phyloP scores from a whole-genome alignment of 495 filamentous ascomycete genomes.

The Barbatosphaeria neglecta region DNA sequence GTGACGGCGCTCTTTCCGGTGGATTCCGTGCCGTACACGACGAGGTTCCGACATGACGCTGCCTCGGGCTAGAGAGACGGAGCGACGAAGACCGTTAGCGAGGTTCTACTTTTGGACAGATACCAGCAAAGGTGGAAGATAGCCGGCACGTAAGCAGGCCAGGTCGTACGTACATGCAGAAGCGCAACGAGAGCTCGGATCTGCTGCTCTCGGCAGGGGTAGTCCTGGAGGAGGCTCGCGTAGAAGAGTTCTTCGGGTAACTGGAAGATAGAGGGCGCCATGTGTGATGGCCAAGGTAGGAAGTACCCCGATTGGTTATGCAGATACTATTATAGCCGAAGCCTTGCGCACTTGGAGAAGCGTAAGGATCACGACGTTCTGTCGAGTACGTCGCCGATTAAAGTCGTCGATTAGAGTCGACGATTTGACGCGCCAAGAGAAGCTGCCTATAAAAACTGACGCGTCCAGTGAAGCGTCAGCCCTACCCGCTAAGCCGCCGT shows the following conservation, averaged over 20 bases:
- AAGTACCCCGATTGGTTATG: too few relatives aligned
- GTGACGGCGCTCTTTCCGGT: constrained; percentile 78
- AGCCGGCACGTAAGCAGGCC: not conserved
- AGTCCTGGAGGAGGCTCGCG: constrained; percentile 34
- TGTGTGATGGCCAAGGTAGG: not conserved
- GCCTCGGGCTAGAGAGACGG: constrained; percentile 22
- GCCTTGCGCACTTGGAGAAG: not conserved
- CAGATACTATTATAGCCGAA: too few relatives aligned
- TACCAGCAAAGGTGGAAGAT: not conserved
- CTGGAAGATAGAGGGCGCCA: constrained; percentile 22
- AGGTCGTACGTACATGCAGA: constrained; percentile 37
- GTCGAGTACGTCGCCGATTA: too few relatives aligned
- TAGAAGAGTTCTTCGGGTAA: constrained; percentile 41
- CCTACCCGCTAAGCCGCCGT: too few relatives aligned
- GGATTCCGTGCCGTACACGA: constrained; percentile 79
- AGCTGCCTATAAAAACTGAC: too few relatives aligned
- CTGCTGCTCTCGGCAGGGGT: constrained; percentile 55
- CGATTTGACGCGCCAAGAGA: too few relatives aligned
- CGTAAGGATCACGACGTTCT: too few relatives aligned
- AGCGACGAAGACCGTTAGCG: too few relatives aligned
- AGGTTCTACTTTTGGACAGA: too few relatives aligned
- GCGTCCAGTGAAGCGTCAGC: too few relatives aligned
- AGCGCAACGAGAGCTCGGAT: constrained; percentile 50
- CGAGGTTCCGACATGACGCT: constrained; percentile 44
- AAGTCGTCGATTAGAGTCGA: too few relatives aligned